Conservation (phyloP, 495 filamentous ascomycete species). For the Daldinia caldariorum region DNA sequence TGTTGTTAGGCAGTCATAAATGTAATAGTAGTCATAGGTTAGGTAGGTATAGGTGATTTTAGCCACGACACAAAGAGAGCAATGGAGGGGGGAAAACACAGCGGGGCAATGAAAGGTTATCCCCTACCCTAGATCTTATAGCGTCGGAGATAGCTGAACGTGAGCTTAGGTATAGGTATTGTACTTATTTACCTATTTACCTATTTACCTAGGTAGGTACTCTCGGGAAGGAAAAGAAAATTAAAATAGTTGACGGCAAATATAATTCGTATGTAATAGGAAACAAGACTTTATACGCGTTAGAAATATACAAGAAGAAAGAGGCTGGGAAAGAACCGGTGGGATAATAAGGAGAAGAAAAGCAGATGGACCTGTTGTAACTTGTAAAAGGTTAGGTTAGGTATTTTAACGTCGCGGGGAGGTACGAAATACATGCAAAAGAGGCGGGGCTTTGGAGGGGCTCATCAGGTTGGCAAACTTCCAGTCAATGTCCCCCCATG, state of each 20-base stretch:
- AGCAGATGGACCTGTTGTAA: conserved; percentile 35
- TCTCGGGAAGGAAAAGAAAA: conserved; percentile 6
- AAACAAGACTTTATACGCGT: conserved; percentile 10
- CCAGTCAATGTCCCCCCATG: conserved; percentile 11
- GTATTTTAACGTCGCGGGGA: conserved; percentile 11
- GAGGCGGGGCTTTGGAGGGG: conserved; percentile 41
- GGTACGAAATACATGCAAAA: conserved; percentile 10
- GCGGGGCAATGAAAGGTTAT: conserved; percentile 32
- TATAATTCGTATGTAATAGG: conserved; percentile 1
- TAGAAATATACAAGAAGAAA: conserved; percentile 19
- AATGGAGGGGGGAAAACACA: conserved; percentile 23
- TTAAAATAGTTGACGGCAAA: conserved; percentile 11
- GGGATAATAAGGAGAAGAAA: conserved; percentile 23
- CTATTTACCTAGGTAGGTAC: too few species aligned
- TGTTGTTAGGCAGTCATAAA: conserved; percentile 35
- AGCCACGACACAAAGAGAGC: conserved; percentile 40
- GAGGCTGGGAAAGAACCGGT: conserved; percentile 25
- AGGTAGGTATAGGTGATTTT: conserved; percentile 34
- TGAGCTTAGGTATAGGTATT: too few species aligned
- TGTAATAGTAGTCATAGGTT: conserved; percentile 18
- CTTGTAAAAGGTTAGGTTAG: too few species aligned
- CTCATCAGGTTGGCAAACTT: conserved; percentile 35
- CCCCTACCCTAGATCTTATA: conserved; percentile 4
- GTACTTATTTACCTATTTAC: too few species aligned
- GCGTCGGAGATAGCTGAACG: conserved; percentile 10